Evolutionary conservation across 2,329 filamentous ascomycete genomes (phyloP).

Genomic region (Balansia obtecta): DNA sequence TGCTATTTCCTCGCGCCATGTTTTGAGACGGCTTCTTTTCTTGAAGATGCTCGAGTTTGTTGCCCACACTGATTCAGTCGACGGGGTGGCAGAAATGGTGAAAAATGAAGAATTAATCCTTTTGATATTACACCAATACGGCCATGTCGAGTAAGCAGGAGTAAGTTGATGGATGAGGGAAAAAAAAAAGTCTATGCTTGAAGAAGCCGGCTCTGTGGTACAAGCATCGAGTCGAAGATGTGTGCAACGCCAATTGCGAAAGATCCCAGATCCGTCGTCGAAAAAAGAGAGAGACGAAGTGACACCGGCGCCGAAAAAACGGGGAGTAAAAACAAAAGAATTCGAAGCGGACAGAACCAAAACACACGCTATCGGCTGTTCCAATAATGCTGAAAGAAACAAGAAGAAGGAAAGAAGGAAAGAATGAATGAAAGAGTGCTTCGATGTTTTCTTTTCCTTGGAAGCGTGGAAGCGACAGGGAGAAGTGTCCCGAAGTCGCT

Average conservation of each 20-base stretch:
- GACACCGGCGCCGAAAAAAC: background rate
- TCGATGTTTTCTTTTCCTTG: background rate
- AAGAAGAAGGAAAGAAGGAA: background rate
- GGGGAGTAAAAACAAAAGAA: too few species aligned
- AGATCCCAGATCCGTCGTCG: background rate
- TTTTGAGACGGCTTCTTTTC: background rate
- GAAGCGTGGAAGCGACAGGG: background rate
- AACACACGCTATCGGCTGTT: background rate
- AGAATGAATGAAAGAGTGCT: background rate
- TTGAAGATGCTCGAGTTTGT: background rate
- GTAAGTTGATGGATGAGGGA: background rate
- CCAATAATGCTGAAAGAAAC: background rate
- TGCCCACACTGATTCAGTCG: background rate
- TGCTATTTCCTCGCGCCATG: slow-evolving; percentile 12
- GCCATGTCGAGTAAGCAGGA: background rate
- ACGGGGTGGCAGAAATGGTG: background rate
- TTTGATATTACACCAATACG: background rate
- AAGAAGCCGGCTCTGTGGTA: background rate
- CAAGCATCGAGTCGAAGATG: background rate
- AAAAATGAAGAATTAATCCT: background rate
- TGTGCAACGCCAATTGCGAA: background rate
- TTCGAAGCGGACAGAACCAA: too few species aligned
- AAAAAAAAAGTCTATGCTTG: background rate
- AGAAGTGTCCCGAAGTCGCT: background rate
- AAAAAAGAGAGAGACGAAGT: background rate